Conservation (phyloP, 2,329 filamentous ascomycete species). For the Colletotrichum falcatum region DNA sequence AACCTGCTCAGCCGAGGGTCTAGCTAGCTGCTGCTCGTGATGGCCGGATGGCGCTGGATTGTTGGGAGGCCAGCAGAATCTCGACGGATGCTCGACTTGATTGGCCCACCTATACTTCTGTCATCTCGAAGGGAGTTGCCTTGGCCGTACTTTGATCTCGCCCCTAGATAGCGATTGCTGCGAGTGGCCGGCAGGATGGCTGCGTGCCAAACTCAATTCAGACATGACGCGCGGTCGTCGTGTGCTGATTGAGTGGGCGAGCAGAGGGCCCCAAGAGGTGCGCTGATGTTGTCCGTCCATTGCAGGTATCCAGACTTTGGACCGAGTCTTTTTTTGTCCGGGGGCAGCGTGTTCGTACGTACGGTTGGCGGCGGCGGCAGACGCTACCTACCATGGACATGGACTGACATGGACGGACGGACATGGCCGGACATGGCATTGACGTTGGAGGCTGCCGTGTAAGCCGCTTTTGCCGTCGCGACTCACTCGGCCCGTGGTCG, state of each 20-base stretch:
- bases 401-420: no score
- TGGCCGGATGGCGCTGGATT: not conserved
- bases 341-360: not conserved
- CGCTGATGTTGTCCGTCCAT: conserved; percentile 3
- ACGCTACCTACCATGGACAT: not conserved
- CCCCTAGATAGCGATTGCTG: not conserved
- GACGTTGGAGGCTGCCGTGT: conserved; percentile 5
- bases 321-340: not conserved
- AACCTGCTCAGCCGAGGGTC: not conserved
- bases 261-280: not conserved
- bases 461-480: not conserved
- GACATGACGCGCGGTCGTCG: conserved; percentile 19
- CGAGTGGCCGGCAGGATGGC: conserved; percentile 26
- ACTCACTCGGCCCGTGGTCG: conserved; percentile 11
- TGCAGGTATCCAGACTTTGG: conserved; percentile 6
- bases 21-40: not conserved
- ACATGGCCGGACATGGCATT: not conserved
- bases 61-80: conserved; percentile 8
- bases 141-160: conserved; percentile 5
- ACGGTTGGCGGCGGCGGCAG: not conserved
- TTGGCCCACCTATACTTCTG: conserved; percentile 24
- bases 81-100: conserved; percentile 17
- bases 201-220: conserved; percentile 36
- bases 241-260: conserved; percentile 4
- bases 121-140: conserved; percentile 20